These are phyloP conservation scores for Aspergillus taichungensis DNA, from an alignment of 495 filamentous ascomycete species.

Conservation along the genomic window DNA sequence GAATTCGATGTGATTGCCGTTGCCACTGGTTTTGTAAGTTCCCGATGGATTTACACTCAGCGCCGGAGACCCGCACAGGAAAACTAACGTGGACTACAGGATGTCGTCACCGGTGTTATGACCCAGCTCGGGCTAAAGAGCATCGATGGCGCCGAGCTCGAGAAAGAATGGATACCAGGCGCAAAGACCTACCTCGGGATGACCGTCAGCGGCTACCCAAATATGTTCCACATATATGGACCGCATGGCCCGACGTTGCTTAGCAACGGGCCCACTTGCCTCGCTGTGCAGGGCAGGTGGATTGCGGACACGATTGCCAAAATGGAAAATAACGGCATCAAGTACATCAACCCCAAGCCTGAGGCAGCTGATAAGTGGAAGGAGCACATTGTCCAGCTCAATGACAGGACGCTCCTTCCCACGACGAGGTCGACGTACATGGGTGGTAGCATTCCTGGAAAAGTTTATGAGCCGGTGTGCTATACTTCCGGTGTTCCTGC, in stretches of 20 bases:
- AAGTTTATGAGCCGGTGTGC: slow-evolving; percentile 27
- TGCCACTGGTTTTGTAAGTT: slow-evolving; percentile 44
- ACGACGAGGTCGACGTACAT: slow-evolving; percentile 34
- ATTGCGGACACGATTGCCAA: slow-evolving; percentile 39
- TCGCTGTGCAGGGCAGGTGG: slow-evolving; percentile 46
- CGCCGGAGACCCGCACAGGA: too few species aligned
- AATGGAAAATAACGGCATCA: slow-evolving; percentile 24
- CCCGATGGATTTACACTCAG: too few species aligned
- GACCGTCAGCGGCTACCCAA: slow-evolving; percentile 38
- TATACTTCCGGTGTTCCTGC: slow-evolving; percentile 33
- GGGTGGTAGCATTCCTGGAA: slow-evolving; percentile 39
- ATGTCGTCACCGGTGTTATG: slow-evolving; percentile 42
- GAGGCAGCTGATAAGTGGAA: slow-evolving; percentile 30
- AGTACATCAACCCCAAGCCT: slow-evolving; percentile 29
- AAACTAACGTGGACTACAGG: slow-evolving; percentile 1
- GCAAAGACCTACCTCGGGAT: slow-evolving; percentile 43
- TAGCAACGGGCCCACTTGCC: slow-evolving; percentile 41
- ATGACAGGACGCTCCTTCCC: slow-evolving; percentile 22
- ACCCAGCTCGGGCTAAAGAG: slow-evolving; percentile 36
- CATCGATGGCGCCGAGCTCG: slow-evolving; percentile 26
- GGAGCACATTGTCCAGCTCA: slow-evolving; percentile 18
- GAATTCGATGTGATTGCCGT: slow-evolving; percentile 46
- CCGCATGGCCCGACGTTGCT: slow-evolving; percentile 40
- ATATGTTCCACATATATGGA: slow-evolving; percentile 46
- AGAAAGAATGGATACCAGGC: slow-evolving; percentile 41